Conservation (phyloP, 306 rosid species). For the Alnus glutinosa region DNA sequence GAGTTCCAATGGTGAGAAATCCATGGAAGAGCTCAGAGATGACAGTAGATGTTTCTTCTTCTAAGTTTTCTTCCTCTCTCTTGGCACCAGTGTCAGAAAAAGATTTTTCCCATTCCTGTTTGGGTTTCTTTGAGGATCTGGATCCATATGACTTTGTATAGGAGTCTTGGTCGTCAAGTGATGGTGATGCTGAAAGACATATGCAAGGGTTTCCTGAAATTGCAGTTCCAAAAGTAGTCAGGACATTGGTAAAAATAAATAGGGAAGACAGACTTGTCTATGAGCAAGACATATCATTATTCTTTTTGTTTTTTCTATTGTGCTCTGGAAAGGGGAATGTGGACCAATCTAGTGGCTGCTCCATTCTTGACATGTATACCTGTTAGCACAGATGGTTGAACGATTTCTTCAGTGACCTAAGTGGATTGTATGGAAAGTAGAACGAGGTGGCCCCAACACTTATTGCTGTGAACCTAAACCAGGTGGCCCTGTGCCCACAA, state of each 20-base stretch:
- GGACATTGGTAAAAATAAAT: constrained; percentile 21
- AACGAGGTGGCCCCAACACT: constrained; percentile 11
- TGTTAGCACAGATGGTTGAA: constrained; percentile 2
- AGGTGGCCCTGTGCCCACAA: constrained; percentile 15
- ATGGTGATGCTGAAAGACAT: constrained; percentile 58
- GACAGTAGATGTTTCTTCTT: constrained; percentile 43
- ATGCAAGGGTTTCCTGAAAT: constrained; percentile 72
- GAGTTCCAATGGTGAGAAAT: constrained; percentile 91
- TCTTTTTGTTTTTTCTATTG: constrained; percentile 25
- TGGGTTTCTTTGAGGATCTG: constrained; percentile 33
- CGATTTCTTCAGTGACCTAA: constrained; percentile 19
- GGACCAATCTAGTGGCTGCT: constrained; percentile 20
- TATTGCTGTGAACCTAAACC: neutral
- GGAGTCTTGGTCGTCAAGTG: constrained; percentile 52
- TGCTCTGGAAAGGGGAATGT: constrained; percentile 26
- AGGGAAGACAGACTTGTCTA: constrained; percentile 22
- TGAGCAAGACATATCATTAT: constrained; percentile 16
- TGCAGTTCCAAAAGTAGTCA: constrained; percentile 34
- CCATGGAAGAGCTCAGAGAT: constrained; percentile 75
- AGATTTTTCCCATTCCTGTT: constrained; percentile 42
- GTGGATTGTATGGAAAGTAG: constrained; percentile 16
- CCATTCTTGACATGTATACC: constrained; percentile 1
- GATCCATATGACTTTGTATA: constrained; percentile 46
- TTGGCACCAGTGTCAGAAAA: constrained; percentile 39
- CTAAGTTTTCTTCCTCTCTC: constrained; percentile 32